Base-by-base conservation (phyloP, 2,329 filamentous ascomycete species). In the Claviceps pazoutovae region DNA sequence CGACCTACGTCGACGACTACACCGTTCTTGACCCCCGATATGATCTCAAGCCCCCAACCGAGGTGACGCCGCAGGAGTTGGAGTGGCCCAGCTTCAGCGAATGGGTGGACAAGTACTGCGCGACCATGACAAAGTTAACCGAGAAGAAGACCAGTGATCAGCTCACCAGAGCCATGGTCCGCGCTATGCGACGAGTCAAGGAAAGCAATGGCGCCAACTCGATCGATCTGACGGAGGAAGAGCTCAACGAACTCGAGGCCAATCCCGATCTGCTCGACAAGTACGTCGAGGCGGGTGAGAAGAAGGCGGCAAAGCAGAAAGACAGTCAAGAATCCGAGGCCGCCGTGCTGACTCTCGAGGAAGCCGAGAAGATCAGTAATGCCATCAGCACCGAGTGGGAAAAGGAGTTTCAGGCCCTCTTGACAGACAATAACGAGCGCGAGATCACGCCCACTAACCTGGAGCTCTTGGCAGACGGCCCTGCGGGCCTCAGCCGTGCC, bases 1-100 rank as follows among this genome's bases (percentile, higher is more conserved):
- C 90, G 48, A 74, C 79, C 55, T 93, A 95, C 66, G 70, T 91
- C 51, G 89, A 96, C 65, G 88, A 95, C 66, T 85, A 95, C 62
- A 80, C 84, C 54, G 77, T 78, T 53, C 76, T 91, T 56, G 80
- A 88, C 62, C 87, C 88, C 50, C 74, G 87, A 48, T 78, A 93
- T 55, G 91, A 97, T 71, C 78, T 83, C 64, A 80, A 72, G 65
- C 77, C 69, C 58, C 74, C 69, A 53, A 69, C 61, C 66, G 46
- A 66, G 68, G 63, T 69, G 65, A 60, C 75, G 73, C 61, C 79
- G 51, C 71, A 73, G 49, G 74, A 82, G 55, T 62, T 63, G 45
- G 70, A 76, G 55, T 77, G 83, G 68, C 82, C 83, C 67, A 73
- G 69, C 52, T 68, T 78, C 52, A 75, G 80, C 56, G 81, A 88